Percentiles rank a stretch among this genome's conserved stretches.
Conservation (phyloP, 768 basidiomycete genomes). For the Pilatotrama ljubarskyi region DNA sequence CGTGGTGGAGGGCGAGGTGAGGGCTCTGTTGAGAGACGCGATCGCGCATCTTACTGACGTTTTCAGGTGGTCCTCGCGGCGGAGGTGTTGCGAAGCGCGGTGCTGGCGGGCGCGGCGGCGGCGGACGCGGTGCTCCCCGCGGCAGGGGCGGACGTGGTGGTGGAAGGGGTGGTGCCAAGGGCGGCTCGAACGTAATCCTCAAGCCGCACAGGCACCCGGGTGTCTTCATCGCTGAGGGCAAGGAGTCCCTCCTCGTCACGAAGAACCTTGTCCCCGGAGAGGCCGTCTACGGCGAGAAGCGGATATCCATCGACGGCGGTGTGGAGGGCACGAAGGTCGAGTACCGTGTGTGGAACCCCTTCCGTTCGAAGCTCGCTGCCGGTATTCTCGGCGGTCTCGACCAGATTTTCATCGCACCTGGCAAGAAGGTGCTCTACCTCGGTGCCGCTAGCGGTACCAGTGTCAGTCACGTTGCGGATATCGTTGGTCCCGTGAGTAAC, state of each 20-base stretch:
- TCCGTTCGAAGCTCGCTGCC: constrained; percentile 94
- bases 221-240: constrained; percentile 96
- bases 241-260: constrained; percentile 95
- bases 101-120: constrained; percentile 33
- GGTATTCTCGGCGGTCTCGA: constrained; percentile 96
- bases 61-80: constrained; percentile 22
- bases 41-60: neutral
- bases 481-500: constrained; percentile 86
- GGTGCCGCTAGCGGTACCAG: constrained; percentile 98
- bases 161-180: constrained; percentile 69
- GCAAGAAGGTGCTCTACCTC: constrained; percentile 94
- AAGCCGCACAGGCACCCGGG: constrained; percentile 95
- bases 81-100: constrained; percentile 31
- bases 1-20: constrained; percentile 28
- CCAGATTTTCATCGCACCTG: constrained; percentile 88
- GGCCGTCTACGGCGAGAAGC: constrained; percentile 97
- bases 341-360: constrained; percentile 99
- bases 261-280: constrained; percentile 98
- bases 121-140: constrained; percentile 33
- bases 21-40: too few species aligned
- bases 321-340: constrained; percentile 86
- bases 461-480: constrained; percentile 98
- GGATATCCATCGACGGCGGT: constrained; percentile 81
- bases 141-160: constrained; percentile 44
- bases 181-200: constrained; percentile 86